Base-by-base conservation (phyloP, 2,329 filamentous ascomycete species). In the Penicillium italicum region DNA sequence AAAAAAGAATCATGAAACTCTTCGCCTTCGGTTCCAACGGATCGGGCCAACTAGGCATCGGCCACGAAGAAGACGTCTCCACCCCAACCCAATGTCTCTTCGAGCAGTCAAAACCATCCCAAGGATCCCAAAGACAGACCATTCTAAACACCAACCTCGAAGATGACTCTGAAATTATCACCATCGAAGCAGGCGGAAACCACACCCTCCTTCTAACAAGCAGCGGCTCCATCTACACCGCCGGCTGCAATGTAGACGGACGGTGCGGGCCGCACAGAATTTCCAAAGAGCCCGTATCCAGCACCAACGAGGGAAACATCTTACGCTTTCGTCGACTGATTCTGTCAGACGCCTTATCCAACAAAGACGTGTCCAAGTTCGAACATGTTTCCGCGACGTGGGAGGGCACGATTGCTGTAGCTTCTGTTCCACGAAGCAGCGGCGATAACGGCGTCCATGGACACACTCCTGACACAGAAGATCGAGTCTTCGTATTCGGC, bases 11-110 rank as follows among this genome's bases (percentile, higher is more conserved):
- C n/a, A 74, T 74, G 71, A 65, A 75, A 1, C 69, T 90, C 18
- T 89, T 86, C 64, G 82, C 88, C 2, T 79, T 91, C 44, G 89
- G 89, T 31, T 92, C 89, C 5, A 92, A 92, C 66, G 86, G 88
- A 42, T 90, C 85, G 1, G 87, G 87, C 33, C 89, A 92, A 68
- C 79, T 92, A 10, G 88, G 86, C 38, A 81, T 91, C 55, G 84
- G 84, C 20, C 88, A 91, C 70, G 80, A 77, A 58, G 84, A 90
- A 68, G 88, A 91, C 65, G 84, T 89, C 45, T 87, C 86, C 1
- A 77, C 83, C 0, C 87, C 88, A 1, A 83, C 86, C 59, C 78
- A 76, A 59, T 85, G 84, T 60, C 64, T 81, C n/a, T 88, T 90
- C 70, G 71, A 34, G 16, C 46, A 76, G 3, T 20, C 50, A 22